Evolutionary conservation across 345 rosid species (phyloP), one percentile per base, ranked within the genome.

Genomic region (Eucalyptus sp.): DNA sequence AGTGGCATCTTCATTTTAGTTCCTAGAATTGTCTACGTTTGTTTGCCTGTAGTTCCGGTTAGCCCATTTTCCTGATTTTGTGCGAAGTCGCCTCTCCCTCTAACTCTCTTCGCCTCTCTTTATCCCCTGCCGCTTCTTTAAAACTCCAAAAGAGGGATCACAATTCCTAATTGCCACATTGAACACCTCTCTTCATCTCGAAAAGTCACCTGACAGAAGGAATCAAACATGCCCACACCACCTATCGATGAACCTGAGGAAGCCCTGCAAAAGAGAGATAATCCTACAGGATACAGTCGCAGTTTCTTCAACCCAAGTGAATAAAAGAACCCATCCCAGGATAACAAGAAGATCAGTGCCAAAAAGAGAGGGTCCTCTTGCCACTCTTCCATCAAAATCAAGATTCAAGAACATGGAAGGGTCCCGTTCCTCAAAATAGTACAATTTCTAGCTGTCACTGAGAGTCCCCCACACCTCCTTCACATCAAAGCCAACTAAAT

Each of bases 371-470:
- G 48, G 22, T 41, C 84, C 29, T 37, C 83, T 41, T 41, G 84
- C 27, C 84, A 76, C 84, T 76, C 8, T 41, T 76, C 27, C 48
- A 76, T 89, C 13, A 92, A 91, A 89, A 90, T 89, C 86, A 89
- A 91, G 86, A 92, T 90, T 54, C 88, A 88, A 87, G 84, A 87
- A 29, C 49, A 15, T 87, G 88, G 52, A 50, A 92, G 91, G 71
- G 83, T 84, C 80, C 90, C 89, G 93, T 88, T 91, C 94, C 43
- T 89, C 43, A 64, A 50, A 90, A 91, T 56, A 15, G 33, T 10
- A 90, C 93, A 29, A 89, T 90, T 80, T 88, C 91, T 12, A 92
- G 92, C 76, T 91, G 90, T 71, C 83, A 37, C 4, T 20, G 5
- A 76, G 87, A 18, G 20, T 5, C 52, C 92, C 89, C 29, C 62